phyloP scores from a whole-genome alignment of 768 basidiomycete genomes.

The Auriscalpium vulgare region DNA sequence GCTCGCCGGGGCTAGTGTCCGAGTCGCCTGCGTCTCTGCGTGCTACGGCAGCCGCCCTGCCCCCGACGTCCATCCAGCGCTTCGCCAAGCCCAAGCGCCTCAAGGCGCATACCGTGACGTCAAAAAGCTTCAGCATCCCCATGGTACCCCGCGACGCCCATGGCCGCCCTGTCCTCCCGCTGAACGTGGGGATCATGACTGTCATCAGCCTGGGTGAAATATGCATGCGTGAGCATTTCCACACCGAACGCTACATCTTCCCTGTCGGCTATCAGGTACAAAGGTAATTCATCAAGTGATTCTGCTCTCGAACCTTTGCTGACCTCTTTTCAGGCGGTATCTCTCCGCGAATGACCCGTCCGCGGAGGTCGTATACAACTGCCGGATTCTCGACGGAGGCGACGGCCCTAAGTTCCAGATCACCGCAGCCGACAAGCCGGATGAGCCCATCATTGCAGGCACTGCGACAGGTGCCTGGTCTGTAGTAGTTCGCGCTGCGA shows the following conservation, averaged over 20 bases:
- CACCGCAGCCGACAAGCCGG: constrained; percentile 62
- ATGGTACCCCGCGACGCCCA: constrained; percentile 69
- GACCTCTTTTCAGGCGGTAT: constrained; percentile 48
- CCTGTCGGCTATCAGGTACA: constrained; percentile 82
- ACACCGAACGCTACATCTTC: constrained; percentile 84
- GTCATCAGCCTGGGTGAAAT: constrained; percentile 67
- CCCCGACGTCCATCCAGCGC: constrained; percentile 31
- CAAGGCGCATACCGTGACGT: constrained; percentile 75
- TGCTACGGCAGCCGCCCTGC: constrained; percentile 19
- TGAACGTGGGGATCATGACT: constrained; percentile 85
- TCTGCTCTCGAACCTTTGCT: constrained; percentile 2
- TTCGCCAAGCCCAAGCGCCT: constrained; percentile 67
- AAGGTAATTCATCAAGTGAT: constrained; percentile 34
- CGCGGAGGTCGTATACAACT: constrained; percentile 66
- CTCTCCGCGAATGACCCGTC: constrained; percentile 65
- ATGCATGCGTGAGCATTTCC: constrained; percentile 78
- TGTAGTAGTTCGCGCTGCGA: constrained; percentile 75
- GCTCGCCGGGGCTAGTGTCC: constrained; percentile 20
- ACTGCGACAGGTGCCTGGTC: constrained; percentile 88
- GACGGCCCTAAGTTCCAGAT: constrained; percentile 86
- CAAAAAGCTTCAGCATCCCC: constrained; percentile 70
- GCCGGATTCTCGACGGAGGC: constrained; percentile 78
- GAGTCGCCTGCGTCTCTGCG: constrained; percentile 27
- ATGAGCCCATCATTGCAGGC: constrained; percentile 70
- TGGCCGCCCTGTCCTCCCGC: constrained; percentile 63